Base-by-base conservation (phyloP, 768 basidiomycete genomes). In the Kwoniella heveanensis region DNA sequence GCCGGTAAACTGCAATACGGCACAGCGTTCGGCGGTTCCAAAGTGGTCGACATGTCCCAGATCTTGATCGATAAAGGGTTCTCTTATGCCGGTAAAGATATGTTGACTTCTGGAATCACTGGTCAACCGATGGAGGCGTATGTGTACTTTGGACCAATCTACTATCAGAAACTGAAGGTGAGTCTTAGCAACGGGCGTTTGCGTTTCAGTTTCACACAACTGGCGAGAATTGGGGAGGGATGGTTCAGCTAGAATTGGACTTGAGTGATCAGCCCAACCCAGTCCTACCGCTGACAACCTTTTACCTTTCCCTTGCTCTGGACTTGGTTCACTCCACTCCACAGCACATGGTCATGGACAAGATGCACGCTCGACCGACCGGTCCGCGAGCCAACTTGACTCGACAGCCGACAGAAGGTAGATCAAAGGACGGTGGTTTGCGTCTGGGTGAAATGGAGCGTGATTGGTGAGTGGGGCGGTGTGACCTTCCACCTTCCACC, bases 271-370 rank as follows among this genome's bases (percentile, higher is more conserved):
- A n/a, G n/a, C n/a, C n/a, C n/a, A n/a, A n/a, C n/a, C n/a, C n/a
- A 44, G 13, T 32, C 10, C 7, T 15, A 24, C 12, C 22, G 19
- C 19, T 52, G 19, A 52, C 19, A 24, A 17, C 22, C 19, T 24
- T 27, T 36, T 6, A 6, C 26, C 25, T 52, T 8, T 5, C 29
- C 13, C 69, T 90, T n/a, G n/a, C n/a, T n/a, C n/a, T n/a, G n/a
- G n/a, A n/a, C n/a, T n/a, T n/a, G n/a, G n/a, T n/a, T n/a, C n/a
- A n/a, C n/a, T n/a, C n/a, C n/a, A n/a, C n/a, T n/a, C n/a, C n/a
- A n/a, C 88, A 94, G 83, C 94, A 95, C 82, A 98, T 98, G 95
- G 95, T 98, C 54, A 90, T 97, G 88, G 96, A 99, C 84, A 99
- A 99, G 84, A 99, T 99, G 96, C 96, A 99, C 73, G 96, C 96